Base-by-base conservation (phyloP, 768 basidiomycete genomes). In the Lactifluus hygrophoroides region DNA sequence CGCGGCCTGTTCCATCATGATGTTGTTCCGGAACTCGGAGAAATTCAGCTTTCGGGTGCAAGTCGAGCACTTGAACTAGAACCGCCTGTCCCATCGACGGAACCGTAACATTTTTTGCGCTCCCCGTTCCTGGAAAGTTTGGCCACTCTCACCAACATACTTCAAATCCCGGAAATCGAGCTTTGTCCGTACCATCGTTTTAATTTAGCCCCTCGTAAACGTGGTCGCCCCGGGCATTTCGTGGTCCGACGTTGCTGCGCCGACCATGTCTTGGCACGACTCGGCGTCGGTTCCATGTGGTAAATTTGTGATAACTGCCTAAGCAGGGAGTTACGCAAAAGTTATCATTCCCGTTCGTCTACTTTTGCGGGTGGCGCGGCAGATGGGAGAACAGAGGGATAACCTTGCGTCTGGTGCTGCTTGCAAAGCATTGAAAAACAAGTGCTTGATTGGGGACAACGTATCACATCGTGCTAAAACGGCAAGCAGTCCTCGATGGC, bases 281-380 rank as follows among this genome's bases (percentile, higher is more conserved):
- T 35, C 23, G 34, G 27, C n/a, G 42, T 27, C 17, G 21, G 23
- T 3, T 42, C 19, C 28, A 44, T 27, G 45, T 40, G 35, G 34
- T 21, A 11, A 37, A 58, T 46, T 19, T 19, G 30, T 14, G 34
- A 23, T 14, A 23, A 7, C 7, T 45, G 21, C n/a, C 52, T 38
- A 59, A 37, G 48, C 14, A 16, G 32, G 54, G 37, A 19, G 49
- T n/a, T 32, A 49, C 59, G 54, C 49, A 56, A 56, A 60, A 49
- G 54, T 44, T 16, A n/a, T n/a, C n/a, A n/a, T n/a, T n/a, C n/a
- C 35, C 27, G n/a, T 3, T 27, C 14, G 10, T 27, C 21, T 40
- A 23, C n/a, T 32, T 51, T 55, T 56, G 30, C 48, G 28, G 11
- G 30, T 42, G 19, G 8, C 7, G 32, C 43, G 48, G 43, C 35